phyloP scores from a whole-genome alignment of 208 protist species.

The Willaertia magna region DNA sequence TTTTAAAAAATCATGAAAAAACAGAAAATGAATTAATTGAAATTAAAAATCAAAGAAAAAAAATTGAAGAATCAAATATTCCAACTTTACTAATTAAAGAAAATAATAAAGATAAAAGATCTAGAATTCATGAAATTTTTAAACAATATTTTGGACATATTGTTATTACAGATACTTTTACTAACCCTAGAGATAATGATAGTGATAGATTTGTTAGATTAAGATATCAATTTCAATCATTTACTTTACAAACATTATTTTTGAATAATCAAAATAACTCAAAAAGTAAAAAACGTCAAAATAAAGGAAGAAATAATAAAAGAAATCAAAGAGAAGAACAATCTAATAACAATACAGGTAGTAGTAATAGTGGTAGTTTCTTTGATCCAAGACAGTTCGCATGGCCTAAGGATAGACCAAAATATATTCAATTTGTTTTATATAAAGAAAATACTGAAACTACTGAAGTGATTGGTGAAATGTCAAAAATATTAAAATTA shows the following conservation, averaged over 20 bases:
- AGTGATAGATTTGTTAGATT: neutral
- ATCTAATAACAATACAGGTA: neutral
- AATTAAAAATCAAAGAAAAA: neutral
- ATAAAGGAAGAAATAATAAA: neutral
- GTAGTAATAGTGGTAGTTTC: neutral
- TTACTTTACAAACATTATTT: neutral
- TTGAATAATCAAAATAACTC: neutral
- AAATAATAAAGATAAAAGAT: neutral
- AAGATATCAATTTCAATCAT: neutral
- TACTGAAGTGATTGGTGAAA: constrained; percentile 40
- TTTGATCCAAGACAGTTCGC: neutral
- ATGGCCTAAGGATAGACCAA: constrained; percentile 17
- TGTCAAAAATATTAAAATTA: constrained; percentile 43
- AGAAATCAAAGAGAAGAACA: neutral
- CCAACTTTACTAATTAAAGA: neutral
- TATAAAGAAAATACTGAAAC: constrained; percentile 85
- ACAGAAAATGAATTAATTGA: neutral
- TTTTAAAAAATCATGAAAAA: neutral
- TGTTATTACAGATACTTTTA: neutral
- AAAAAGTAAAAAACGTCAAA: neutral
- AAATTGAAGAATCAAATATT: neutral
- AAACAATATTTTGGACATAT: neutral
- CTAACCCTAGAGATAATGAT: too few species aligned
- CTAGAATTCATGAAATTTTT: neutral
- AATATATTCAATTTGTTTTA: constrained; percentile 67